Percentiles rank a stretch among this genome's conserved stretches.
Evolutionary conservation across 345 rosid genomes (phyloP).

Genomic region (Erucastrum elatum): DNA sequence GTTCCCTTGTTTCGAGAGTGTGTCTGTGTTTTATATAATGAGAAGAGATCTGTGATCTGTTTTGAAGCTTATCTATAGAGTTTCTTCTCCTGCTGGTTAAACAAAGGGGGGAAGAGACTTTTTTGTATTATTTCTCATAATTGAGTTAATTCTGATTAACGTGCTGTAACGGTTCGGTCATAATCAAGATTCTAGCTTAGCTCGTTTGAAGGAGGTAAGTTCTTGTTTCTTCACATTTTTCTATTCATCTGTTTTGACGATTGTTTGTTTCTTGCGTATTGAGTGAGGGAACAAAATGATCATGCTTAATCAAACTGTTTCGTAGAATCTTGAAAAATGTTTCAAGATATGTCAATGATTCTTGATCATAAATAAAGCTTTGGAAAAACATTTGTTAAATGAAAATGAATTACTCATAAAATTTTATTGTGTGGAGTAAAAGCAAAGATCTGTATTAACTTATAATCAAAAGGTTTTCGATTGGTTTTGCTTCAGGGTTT

Average conservation of each 20-base stretch:
- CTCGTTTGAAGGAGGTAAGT: constrained; percentile 31
- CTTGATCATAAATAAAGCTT: not conserved
- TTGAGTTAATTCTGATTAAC: not conserved
- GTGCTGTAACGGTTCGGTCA: not conserved
- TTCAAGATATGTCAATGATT: not conserved
- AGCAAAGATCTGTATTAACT: constrained; percentile 8
- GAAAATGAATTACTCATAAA: not conserved
- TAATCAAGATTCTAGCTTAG: not conserved
- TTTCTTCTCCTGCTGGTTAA: constrained; percentile 13
- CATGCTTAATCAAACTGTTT: not conserved
- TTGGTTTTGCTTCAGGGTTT: not conserved
- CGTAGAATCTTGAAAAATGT: not conserved
- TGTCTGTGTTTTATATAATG: constrained; percentile 26
- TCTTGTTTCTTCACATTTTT: not conserved
- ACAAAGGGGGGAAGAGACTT: not conserved
- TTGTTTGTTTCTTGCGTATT: not conserved
- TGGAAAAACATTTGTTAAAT: not conserved
- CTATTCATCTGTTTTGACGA: not conserved
- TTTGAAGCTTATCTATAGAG: constrained; percentile 19
- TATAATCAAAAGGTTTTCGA: not conserved
- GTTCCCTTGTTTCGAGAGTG: constrained; percentile 2
- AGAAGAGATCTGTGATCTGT: constrained; percentile 16
- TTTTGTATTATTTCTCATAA: not conserved
- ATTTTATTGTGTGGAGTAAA: not conserved
- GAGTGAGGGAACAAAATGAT: not conserved